A percentile compares a stretch with the other conserved stretches of the same genome.
Conservation (phyloP, 1,284 basidiomycete genomes). For the Sanghuangporus sanghuang region DNA sequence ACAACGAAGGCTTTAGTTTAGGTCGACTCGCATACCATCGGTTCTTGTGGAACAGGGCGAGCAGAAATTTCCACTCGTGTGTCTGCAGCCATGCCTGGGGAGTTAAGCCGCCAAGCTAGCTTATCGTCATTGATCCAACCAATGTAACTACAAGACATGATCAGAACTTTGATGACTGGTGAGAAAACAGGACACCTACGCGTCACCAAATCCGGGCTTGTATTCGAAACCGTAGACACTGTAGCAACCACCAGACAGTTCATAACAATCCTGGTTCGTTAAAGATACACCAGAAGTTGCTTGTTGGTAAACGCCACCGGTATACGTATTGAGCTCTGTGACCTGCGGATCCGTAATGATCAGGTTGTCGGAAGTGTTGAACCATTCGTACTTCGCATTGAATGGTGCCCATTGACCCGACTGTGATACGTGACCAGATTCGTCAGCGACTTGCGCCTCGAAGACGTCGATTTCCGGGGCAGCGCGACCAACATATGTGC, state of each 20-base stretch:
- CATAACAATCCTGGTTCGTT: constrained; percentile 31
- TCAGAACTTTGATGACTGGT: constrained; percentile 30
- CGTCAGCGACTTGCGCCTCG: constrained; percentile 51
- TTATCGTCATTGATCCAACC: constrained; percentile 68
- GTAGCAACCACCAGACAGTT: constrained; percentile 19
- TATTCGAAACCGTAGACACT: constrained; percentile 49
- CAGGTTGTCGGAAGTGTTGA: constrained; percentile 37
- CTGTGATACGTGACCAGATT: constrained; percentile 40
- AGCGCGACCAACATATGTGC: constrained; percentile 67
- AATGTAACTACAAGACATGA: constrained; percentile 45
- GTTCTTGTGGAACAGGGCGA: constrained; percentile 78
- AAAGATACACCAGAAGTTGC: constrained; percentile 53
- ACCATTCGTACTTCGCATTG: constrained; percentile 33
- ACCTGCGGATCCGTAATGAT: constrained; percentile 35
- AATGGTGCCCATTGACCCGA: constrained; percentile 44
- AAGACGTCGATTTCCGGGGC: constrained; percentile 87
- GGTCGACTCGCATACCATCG: constrained; percentile 51
- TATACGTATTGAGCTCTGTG: constrained; percentile 40
- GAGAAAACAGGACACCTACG: constrained; percentile 25
- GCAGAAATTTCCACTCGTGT: constrained; percentile 58
- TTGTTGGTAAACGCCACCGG: constrained; percentile 52
- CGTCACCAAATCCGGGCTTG: constrained; percentile 42
- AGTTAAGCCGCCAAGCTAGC: constrained; percentile 72
- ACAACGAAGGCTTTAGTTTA: not conserved
- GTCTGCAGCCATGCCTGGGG: constrained; percentile 70